These are phyloP conservation scores for Jatropha curcas DNA, from an alignment of 345 rosid species.

Conservation along the genomic window DNA sequence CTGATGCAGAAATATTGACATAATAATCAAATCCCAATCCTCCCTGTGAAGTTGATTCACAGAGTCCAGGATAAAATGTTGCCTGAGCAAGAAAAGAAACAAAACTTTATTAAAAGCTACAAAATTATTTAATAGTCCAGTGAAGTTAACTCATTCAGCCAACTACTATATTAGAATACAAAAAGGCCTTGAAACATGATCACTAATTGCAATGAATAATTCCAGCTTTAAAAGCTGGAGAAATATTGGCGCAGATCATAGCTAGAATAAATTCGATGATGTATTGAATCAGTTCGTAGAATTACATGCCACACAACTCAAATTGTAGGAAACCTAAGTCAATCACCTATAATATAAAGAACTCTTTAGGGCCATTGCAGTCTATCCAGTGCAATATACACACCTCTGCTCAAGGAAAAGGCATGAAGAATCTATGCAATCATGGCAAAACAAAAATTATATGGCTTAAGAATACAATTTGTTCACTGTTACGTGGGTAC, in stretches of 20 bases:
- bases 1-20: constrained; percentile 81
- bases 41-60: constrained; percentile 88
- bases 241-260: background rate
- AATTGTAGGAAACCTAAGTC: background rate
- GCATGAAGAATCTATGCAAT: background rate
- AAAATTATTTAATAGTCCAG: background rate
- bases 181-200: constrained; percentile 6
- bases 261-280: background rate
- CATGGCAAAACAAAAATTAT: background rate
- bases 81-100: constrained; percentile 46
- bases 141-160: background rate
- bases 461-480: background rate
- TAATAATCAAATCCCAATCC: constrained; percentile 94
- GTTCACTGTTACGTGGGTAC: background rate
- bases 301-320: background rate
- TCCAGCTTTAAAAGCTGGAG: background rate
- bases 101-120: constrained; percentile 18
- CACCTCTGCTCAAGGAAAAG: background rate
- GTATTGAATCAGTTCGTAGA: background rate
- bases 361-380: background rate
- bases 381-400: background rate
- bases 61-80: constrained; percentile 88
- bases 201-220: background rate
- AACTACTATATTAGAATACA: background rate
- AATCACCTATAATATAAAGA: background rate